Evolutionary conservation across 345 rosid species (phyloP).

Genomic region (Erucastrum elatum): DNA sequence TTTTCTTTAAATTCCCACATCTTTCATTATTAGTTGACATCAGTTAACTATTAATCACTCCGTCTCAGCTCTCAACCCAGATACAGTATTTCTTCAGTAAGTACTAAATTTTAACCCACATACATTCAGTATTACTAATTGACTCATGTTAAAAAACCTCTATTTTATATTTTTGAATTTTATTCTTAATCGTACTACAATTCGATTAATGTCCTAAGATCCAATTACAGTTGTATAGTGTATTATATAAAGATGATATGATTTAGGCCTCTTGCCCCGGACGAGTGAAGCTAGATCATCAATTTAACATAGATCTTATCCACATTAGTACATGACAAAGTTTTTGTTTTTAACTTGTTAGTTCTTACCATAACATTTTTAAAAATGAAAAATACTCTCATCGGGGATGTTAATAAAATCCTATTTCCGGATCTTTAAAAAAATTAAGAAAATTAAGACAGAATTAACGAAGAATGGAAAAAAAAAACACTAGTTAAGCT

Average conservation of each 20-base stretch:
- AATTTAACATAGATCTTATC: slow-evolving; percentile 36
- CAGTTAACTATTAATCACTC: background rate
- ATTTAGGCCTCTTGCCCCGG: slow-evolving; percentile 3
- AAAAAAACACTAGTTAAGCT: slow-evolving; percentile 37
- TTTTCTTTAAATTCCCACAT: background rate
- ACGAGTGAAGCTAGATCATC: background rate
- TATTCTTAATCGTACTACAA: background rate
- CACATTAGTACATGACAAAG: slow-evolving; percentile 28
- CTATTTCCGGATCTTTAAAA: slow-evolving; percentile 18
- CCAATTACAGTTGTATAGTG: slow-evolving; percentile 5
- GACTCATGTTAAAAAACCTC: background rate
- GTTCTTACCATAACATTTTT: slow-evolving; percentile 2
- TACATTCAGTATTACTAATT: background rate
- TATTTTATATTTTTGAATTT: background rate
- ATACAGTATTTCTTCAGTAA: background rate
- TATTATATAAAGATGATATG: background rate
- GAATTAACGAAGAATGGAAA: background rate
- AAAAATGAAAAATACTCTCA: background rate
- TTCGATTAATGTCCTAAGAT: background rate
- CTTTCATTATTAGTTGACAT: background rate
- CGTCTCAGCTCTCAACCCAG: background rate
- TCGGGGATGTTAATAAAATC: slow-evolving; percentile 27
- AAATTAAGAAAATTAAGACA: slow-evolving; percentile 27
- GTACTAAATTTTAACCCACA: background rate
- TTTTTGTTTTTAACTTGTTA: background rate